Percentiles rank a stretch among this genome's conserved stretches.
These are phyloP conservation scores for Ophiobolus disseminans DNA, from an alignment of 2,329 filamentous ascomycete species.

Conservation along the genomic window DNA sequence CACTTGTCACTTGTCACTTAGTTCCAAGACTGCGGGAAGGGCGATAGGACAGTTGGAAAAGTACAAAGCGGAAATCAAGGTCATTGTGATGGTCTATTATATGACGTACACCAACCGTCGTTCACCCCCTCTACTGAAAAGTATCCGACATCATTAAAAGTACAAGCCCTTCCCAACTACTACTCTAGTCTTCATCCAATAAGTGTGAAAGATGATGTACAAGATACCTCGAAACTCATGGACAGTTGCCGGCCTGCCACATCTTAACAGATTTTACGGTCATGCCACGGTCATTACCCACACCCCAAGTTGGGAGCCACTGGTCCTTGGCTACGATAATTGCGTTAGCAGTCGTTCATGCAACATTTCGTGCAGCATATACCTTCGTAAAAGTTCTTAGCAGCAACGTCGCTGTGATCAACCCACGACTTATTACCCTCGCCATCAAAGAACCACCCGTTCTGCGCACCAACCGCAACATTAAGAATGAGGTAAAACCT, in stretches of 20 bases:
- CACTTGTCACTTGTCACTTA: too few relatives aligned
- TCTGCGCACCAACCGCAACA: slow-evolving; percentile 76
- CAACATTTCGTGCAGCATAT: background rate
- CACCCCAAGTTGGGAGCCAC: slow-evolving; percentile 76
- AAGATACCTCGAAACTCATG: too few relatives aligned
- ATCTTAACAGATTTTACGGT: slow-evolving; percentile 70
- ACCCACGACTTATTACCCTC: slow-evolving; percentile 75
- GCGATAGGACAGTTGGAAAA: too few relatives aligned
- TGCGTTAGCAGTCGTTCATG: slow-evolving; percentile 62
- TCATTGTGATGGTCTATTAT: too few relatives aligned
- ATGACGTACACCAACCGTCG: too few relatives aligned
- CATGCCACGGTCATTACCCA: slow-evolving; percentile 62
- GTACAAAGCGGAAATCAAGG: too few relatives aligned
- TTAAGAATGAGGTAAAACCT: slow-evolving; percentile 78
- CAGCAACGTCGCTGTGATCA: slow-evolving; percentile 30
- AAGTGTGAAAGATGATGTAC: too few relatives aligned
- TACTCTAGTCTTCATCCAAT: too few relatives aligned
- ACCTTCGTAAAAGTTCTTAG: slow-evolving; percentile 35
- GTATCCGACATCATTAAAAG: too few relatives aligned
- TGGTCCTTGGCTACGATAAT: slow-evolving; percentile 62
- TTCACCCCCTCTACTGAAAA: too few relatives aligned
- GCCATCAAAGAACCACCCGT: slow-evolving; percentile 76
- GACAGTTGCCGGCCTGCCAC: slow-evolving; percentile 51
- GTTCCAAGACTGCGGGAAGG: too few relatives aligned
- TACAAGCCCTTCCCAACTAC: too few relatives aligned